Percentiles rank a stretch among this genome's conserved stretches.
These are phyloP conservation scores for Linaria vulgaris DNA, from an alignment of 257 asterid species.

Conservation along the genomic window DNA sequence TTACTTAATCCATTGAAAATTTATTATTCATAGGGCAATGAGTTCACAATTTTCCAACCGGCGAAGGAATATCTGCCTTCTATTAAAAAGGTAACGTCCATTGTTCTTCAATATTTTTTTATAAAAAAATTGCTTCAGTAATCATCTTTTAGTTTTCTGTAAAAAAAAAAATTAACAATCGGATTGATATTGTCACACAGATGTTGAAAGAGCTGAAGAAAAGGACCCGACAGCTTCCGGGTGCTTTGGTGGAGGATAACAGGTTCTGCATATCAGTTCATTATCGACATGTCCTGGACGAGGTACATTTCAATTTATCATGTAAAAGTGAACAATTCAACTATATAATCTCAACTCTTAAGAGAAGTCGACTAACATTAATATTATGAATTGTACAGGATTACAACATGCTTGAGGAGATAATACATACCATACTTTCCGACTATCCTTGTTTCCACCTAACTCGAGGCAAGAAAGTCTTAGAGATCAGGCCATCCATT, in stretches of 20 bases:
- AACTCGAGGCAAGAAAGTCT: conserved; percentile 72
- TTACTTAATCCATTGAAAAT: no score
- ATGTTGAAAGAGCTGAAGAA: conserved; percentile 53
- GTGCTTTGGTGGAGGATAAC: conserved; percentile 78
- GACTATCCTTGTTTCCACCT: conserved; percentile 48
- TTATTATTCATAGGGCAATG: conserved; percentile 52
- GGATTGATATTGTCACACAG: conserved; percentile 30
- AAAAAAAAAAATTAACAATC: no score
- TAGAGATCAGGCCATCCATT: conserved; percentile 82
- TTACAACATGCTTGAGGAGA: conserved; percentile 49
- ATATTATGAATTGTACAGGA: conserved; percentile 52
- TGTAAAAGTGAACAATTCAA: background rate
- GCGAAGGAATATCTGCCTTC: conserved; percentile 73
- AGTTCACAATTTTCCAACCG: conserved; percentile 70
- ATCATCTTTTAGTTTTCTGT: no score
- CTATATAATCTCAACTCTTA: background rate
- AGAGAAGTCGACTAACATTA: background rate
- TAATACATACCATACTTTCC: conserved; percentile 32
- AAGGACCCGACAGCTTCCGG: conserved; percentile 42
- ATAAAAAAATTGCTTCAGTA: no score
- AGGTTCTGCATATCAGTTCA: conserved; percentile 82
- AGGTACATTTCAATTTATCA: conserved; percentile 31
- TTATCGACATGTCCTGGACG: conserved; percentile 63
- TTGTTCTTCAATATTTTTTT: background rate
- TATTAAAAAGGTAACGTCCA: conserved; percentile 48